Base-by-base conservation (phyloP, 768 basidiomycete genomes). In the Lentinula boryana region DNA sequence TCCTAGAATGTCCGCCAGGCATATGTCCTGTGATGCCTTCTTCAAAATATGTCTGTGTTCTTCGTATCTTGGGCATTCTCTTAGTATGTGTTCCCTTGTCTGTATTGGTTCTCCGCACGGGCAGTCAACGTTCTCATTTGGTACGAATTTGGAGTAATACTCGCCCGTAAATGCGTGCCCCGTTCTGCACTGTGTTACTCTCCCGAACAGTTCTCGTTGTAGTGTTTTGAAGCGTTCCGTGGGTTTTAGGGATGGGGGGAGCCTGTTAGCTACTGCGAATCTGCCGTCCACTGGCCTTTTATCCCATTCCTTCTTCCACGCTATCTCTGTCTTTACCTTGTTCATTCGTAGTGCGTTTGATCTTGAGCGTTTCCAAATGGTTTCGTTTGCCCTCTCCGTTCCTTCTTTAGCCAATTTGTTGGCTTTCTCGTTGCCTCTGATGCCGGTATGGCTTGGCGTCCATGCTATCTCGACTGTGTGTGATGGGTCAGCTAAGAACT, bases 151-250 rank as follows among this genome's bases (percentile, higher is more conserved):
- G 2, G 31, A 54, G 51, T 68, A 67, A 60, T 71, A 74, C 62
- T 70, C 67, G 35, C 73, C 70, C 5, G 63, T 66, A 60, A 65
- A 68, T 13, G 46, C 63, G 51, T 73, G 72, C 21, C 71, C 69
- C 7, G 66, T 72, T 4, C 66, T 61, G 62, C 67, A 69, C 51
- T 70, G 72, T 1, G 66, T 52, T 1, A 70, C 35, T 13, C 68
- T 44, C n/a, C 70, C 71, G 36, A 67, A 69, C 1, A 71, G n/a
- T 50, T 70, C 68, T 21, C 68, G 62, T 43, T 32, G 56, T 55
- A 48, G 55, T 9, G 10, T 12, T 40, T 35, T 48, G n/a, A 50
- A 21, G 21, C 35, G 31, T n/a, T 49, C n/a, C 3, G 46, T 31
- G 6, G 58, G 58, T 32, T 59, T 59, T 9, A 59, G 15, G 2